Evolutionary conservation across 2,329 filamentous ascomycete species (phyloP), one percentile per base, ranked within the genome.

Genomic region (Neofusicoccum cordaticola): DNA sequence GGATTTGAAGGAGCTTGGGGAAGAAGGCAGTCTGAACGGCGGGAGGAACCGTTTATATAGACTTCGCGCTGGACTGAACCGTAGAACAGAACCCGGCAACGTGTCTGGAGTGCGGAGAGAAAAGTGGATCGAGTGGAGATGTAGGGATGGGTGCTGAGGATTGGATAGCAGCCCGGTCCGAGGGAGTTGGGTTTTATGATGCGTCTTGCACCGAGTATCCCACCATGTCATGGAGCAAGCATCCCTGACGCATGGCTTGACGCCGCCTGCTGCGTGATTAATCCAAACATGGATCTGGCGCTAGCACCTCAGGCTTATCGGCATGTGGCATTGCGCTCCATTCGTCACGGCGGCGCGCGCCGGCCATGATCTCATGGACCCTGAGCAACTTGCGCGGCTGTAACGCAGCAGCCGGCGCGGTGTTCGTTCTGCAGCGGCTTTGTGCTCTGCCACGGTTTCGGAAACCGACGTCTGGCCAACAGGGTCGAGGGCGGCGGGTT

Each of bases 261-360:
- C 52, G 62, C 52, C 62, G 44, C 62, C 45, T 37, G 52, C 51
- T 64, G 62, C 62, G 62, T 64, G 51, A 64, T 64, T 64, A 64
- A 64, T 50, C 52, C 62, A 41, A 47, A 44, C 62, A 57, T 64
- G 51, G 52, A 57, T 64, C 42, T 64, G 35, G 44, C 51, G 37
- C 45, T 56, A 64, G 17, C 50, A 42, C 52, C 31, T 17, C 61
- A 53, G 50, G 51, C 62, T 64, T 64, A 64, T 64, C 62, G 44
- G 52, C 41, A 58, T 58, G 41, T 58, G 53, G 53, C 56, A 60
- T 13, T 22, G 41, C 22, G 5, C 39, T 37, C 31, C 7, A 47
- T 60, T 60, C 56, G 42, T 60, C 56, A 37, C 31, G 42, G 56
- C 56, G 56, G 56, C 9, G 17, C 41, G 41, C 56, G 34, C 41